These are phyloP conservation scores for Rhododendron mucronatum DNA, from an alignment of 148 eudicot genomes.

Conservation along the genomic window DNA sequence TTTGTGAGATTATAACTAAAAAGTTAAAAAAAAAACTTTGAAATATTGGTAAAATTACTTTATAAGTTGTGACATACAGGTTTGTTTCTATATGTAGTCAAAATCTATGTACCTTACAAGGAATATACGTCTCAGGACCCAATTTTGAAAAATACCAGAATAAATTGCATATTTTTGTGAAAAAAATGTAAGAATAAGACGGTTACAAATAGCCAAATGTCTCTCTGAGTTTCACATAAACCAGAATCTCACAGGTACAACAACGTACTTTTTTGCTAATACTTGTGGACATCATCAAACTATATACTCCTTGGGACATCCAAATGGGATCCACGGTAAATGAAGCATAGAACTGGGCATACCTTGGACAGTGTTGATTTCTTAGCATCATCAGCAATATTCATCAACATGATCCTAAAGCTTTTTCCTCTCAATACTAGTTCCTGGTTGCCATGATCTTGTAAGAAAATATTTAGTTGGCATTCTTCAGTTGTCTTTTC, in stretches of 20 bases:
- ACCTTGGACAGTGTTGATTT: slow-evolving; percentile 69
- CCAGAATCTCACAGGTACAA: neutral
- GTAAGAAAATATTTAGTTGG: slow-evolving; percentile 8
- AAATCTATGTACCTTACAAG: neutral
- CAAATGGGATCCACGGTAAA: neutral
- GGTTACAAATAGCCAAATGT: neutral
- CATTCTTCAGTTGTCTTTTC: slow-evolving; percentile 19
- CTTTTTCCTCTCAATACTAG: slow-evolving; percentile 19
- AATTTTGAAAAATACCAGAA: neutral
- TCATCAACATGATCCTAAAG: slow-evolving; percentile 68
- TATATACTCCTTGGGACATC: neutral
- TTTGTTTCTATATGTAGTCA: neutral
- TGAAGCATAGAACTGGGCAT: neutral
- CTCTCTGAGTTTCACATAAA: neutral
- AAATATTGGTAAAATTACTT: neutral
- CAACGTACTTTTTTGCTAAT: neutral
- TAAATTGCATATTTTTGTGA: neutral
- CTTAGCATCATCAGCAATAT: slow-evolving; percentile 75
- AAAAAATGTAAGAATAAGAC: neutral
- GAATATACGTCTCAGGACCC: neutral
- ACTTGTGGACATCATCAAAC: neutral
- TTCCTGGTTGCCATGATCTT: slow-evolving; percentile 14
- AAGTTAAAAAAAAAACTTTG: neutral
- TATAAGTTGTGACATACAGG: neutral
- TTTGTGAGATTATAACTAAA: neutral